phyloP scores from a whole-genome alignment of 306 rosid species.

The Citrullus amarus region DNA sequence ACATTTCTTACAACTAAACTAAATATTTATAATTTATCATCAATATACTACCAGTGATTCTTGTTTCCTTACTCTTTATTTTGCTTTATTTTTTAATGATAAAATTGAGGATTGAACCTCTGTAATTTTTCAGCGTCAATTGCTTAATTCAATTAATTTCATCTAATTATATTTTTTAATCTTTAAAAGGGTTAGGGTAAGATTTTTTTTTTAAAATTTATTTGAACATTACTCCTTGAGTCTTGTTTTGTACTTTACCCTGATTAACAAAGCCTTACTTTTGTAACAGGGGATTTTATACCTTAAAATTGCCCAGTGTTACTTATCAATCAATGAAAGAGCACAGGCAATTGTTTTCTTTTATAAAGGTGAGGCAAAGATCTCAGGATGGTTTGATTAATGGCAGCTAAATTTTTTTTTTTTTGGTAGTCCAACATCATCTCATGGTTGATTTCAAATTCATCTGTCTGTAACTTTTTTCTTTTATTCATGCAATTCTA shows the following conservation, averaged over 20 bases:
- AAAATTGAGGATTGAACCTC: not conserved
- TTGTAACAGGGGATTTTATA: slow-evolving; percentile 44
- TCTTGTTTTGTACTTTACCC: not conserved
- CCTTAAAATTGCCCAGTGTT: slow-evolving; percentile 64
- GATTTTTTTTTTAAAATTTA: not conserved
- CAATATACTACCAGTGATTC: not conserved
- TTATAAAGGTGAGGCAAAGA: slow-evolving; percentile 41
- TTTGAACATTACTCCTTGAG: not conserved
- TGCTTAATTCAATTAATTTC: not conserved
- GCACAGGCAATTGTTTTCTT: slow-evolving; percentile 49
- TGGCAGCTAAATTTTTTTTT: not conserved
- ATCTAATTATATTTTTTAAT: not conserved
- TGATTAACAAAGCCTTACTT: not conserved
- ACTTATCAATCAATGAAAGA: slow-evolving; percentile 41
- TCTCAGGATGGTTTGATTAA: not conserved
- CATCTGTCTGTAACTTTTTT: not conserved
- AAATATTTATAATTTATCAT: not conserved
- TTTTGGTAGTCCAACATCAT: not conserved
- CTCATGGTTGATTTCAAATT: not conserved
- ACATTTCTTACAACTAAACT: not conserved
- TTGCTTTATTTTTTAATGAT: not conserved
- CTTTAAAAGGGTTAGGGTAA: not conserved
- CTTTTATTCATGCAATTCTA: not conserved
- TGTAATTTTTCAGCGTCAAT: not conserved
- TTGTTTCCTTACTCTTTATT: not conserved